phyloP scores from a whole-genome alignment of 352 stramenopile genomes.

The Phytopythium ostracodes region DNA sequence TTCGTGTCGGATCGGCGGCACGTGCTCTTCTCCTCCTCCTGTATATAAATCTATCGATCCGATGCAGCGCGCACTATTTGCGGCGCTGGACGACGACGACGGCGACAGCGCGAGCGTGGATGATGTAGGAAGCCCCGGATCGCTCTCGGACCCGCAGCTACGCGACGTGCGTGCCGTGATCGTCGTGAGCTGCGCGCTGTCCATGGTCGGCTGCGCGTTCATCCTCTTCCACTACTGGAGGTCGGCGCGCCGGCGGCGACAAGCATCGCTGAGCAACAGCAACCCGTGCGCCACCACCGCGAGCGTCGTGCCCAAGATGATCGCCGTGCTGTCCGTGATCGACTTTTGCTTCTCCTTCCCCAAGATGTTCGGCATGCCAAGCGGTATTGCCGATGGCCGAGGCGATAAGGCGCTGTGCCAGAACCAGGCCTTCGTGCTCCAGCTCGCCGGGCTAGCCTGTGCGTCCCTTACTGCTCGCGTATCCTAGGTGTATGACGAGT shows the following conservation, averaged over 20 bases:
- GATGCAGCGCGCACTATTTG: constrained; percentile 7
- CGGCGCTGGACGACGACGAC: background rate
- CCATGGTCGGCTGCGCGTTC: constrained; percentile 39
- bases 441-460: constrained; percentile 57
- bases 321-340: constrained; percentile 63
- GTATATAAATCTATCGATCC: background rate
- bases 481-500: background rate
- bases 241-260: constrained; percentile 19
- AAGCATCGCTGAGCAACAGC: background rate
- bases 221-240: constrained; percentile 45
- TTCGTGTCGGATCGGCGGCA: background rate
- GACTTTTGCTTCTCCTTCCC: constrained; percentile 45
- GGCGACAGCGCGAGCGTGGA: background rate
- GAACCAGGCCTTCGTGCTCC: constrained; percentile 48
- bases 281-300: constrained; percentile 12
- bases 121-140: background rate
- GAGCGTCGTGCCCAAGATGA: constrained; percentile 66
- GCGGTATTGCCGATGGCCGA: constrained; percentile 10
- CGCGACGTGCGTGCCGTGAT: constrained; percentile 30
- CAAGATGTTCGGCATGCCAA: constrained; percentile 43
- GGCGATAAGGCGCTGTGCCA: constrained; percentile 25
- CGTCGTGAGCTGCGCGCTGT: constrained; percentile 33
- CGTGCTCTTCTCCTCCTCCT: background rate
- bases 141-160: constrained; percentile 25
- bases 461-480: constrained; percentile 4